phyloP scores from a whole-genome alignment of 495 filamentous ascomycete species.

The Annulohypoxylon stygium region DNA sequence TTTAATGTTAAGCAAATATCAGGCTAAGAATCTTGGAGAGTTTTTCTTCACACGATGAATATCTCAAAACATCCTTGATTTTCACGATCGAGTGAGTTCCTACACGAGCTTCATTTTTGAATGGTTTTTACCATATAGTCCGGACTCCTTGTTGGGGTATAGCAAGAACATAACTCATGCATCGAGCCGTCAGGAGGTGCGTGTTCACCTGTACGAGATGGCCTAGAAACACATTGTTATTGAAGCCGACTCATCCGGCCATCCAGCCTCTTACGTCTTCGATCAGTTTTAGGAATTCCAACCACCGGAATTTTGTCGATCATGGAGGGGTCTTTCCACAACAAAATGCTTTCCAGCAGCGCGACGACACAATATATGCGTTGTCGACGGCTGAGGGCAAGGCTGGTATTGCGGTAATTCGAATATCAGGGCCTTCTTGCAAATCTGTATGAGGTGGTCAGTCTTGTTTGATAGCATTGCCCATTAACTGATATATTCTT shows the following conservation, averaged over 20 bases:
- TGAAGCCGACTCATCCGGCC: slow-evolving; percentile 12
- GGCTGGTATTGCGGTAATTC: slow-evolving; percentile 92
- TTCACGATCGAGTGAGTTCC: not conserved
- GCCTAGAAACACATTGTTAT: slow-evolving; percentile 17
- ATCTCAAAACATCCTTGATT: not conserved
- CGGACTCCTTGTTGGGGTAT: slow-evolving; percentile 27
- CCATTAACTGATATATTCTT: slow-evolving; percentile 20
- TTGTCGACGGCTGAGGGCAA: slow-evolving; percentile 87
- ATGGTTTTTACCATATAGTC: slow-evolving; percentile 30
- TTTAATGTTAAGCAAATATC: not conserved
- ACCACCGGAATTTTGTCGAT: not conserved
- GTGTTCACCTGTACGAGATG: slow-evolving; percentile 37
- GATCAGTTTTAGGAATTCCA: not conserved
- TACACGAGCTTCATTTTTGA: not conserved
- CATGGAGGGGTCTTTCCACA: slow-evolving; percentile 2
- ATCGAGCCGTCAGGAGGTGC: slow-evolving; percentile 44
- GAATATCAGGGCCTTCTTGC: slow-evolving; percentile 86
- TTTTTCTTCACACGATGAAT: not conserved
- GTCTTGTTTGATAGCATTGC: slow-evolving; percentile 11
- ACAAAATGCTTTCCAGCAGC: slow-evolving; percentile 23
- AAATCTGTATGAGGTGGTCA: slow-evolving; percentile 65
- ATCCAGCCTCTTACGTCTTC: slow-evolving; percentile 17
- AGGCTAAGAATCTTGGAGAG: not conserved
- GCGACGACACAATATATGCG: slow-evolving; percentile 84
- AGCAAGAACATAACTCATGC: slow-evolving; percentile 37